Conservation (phyloP, 257 asterid genomes). For the Lycium ferocissimum region DNA sequence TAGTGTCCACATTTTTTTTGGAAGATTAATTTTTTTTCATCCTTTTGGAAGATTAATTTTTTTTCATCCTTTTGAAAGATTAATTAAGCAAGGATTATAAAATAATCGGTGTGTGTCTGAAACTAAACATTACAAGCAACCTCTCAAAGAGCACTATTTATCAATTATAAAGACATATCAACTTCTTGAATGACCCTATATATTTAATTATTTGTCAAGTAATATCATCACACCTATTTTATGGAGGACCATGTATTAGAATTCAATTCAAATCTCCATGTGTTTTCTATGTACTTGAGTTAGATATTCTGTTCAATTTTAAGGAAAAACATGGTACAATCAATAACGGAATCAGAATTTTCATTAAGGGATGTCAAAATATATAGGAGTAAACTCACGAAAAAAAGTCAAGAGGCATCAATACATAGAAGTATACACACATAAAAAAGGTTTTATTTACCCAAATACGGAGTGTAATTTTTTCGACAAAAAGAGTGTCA, state of each 20-base stretch:
- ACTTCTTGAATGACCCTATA: neutral
- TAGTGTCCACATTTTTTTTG: neutral
- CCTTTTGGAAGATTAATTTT: neutral
- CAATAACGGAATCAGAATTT: neutral
- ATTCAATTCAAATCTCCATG: no score
- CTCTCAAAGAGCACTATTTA: neutral
- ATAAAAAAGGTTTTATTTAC: no score
- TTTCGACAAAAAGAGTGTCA: neutral
- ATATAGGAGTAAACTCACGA: neutral
- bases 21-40: no score
- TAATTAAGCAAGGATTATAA: neutral
- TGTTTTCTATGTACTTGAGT: neutral
- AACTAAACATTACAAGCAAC: neutral
- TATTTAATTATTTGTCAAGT: conserved; percentile 2
- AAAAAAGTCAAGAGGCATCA: neutral
- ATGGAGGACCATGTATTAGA: neutral
- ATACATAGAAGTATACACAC: no score
- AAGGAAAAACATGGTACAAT: neutral
- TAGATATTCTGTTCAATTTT: neutral
- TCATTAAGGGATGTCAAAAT: neutral
- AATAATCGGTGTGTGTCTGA: neutral
- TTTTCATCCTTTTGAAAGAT: neutral
- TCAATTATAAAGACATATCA: neutral
- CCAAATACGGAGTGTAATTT: no score
- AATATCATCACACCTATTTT: conserved; percentile 7